These are phyloP conservation scores for Ascochyta lentis DNA, from an alignment of 2,329 filamentous ascomycete genomes.

Conservation along the genomic window DNA sequence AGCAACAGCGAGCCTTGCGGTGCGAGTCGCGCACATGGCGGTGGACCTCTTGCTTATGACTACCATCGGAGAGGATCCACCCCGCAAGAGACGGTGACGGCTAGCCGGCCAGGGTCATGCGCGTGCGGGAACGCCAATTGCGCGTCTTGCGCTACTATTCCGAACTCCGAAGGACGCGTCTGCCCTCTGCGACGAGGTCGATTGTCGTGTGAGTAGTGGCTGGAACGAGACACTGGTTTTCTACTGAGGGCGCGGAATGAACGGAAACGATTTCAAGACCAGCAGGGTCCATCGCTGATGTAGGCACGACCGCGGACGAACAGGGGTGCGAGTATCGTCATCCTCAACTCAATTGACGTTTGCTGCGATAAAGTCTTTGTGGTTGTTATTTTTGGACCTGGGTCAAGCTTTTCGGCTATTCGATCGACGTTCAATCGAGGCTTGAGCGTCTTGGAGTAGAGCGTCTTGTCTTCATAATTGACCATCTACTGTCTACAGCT, in stretches of 20 bases:
- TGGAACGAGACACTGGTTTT: background rate
- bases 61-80: constrained; percentile 10
- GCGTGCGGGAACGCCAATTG: constrained; percentile 17
- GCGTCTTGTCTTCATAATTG: background rate
- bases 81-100: constrained; percentile 24
- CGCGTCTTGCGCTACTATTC: background rate
- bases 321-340: constrained; percentile 10
- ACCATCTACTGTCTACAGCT: constrained; percentile 17
- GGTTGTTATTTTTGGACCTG: background rate
- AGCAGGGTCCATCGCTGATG: constrained; percentile 6
- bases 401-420: background rate
- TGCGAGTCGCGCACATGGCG: constrained; percentile 14
- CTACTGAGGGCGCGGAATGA: background rate
- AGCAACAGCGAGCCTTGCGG: background rate
- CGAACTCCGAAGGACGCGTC: constrained; percentile 7
- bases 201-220: background rate
- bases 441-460: background rate
- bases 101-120: constrained; percentile 21
- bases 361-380: background rate
- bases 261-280: background rate
- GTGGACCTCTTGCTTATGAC: constrained; percentile 13
- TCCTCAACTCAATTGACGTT: constrained; percentile 11
- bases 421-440: too few relatives aligned
- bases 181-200: background rate
- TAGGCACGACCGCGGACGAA: constrained; percentile 2